These are phyloP conservation scores for Mycena crocata DNA, from an alignment of 768 basidiomycete genomes.

Conservation along the genomic window DNA sequence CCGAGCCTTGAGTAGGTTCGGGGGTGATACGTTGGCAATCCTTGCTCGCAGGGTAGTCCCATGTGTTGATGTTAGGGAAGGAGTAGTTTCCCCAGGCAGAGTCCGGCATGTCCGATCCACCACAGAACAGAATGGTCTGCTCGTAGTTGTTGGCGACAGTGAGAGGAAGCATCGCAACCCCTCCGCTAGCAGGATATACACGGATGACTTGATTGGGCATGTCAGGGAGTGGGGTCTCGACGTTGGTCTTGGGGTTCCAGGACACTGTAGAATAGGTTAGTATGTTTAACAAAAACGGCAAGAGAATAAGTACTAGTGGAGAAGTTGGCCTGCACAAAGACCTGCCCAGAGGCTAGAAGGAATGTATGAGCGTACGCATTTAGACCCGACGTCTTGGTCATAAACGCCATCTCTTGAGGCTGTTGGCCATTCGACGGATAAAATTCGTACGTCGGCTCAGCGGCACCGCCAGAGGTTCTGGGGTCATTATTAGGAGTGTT, in stretches of 20 bases:
- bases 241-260: conserved; percentile 66
- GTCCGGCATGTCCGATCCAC: conserved; percentile 70
- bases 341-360: conserved; percentile 79
- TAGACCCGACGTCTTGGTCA: conserved; percentile 78
- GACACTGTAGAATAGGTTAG: conserved; percentile 44
- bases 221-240: conserved; percentile 71
- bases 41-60: conserved; percentile 71
- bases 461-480: conserved; percentile 72
- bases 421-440: conserved; percentile 69
- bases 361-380: conserved; percentile 83
- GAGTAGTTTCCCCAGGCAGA: conserved; percentile 82
- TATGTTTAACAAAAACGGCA: conserved; percentile 13
- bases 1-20: conserved; percentile 78
- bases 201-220: conserved; percentile 83
- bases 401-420: conserved; percentile 70
- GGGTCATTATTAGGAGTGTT: conserved; percentile 80
- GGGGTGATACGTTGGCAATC: conserved; percentile 90
- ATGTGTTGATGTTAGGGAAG: conserved; percentile 78
- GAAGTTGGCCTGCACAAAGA: conserved; percentile 86
- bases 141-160: conserved; percentile 90
- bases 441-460: conserved; percentile 87
- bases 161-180: conserved; percentile 89
- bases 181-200: conserved; percentile 65
- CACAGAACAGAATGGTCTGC: conserved; percentile 90
- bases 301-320: conserved; percentile 67